Base-by-base conservation (phyloP, 2,329 filamentous ascomycete species). In the Erysiphe pulchra region DNA sequence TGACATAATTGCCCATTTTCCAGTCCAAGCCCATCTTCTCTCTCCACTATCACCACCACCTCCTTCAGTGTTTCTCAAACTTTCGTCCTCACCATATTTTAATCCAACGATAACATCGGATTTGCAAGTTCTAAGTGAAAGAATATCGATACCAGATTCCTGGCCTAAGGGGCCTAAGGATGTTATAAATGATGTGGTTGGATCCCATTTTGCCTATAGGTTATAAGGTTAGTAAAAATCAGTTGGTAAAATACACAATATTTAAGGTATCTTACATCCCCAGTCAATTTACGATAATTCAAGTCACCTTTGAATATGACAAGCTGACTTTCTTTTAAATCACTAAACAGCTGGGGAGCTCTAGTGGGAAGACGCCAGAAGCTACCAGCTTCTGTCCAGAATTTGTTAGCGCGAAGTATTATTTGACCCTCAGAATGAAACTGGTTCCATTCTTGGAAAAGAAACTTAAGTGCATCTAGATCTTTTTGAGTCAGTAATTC, bases 251-350 rank as follows among this genome's bases (percentile, higher is more conserved):
- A 6, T n/a, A 24, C 20, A 24, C 20, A 24, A 24, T 24, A 24
- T 24, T 24, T 24, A 6, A 24, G 20, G 20, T 17, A 17, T 66
- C 78, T 65, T 64, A 87, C 84, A 67, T 98, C 90, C 43, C 75
- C 80, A 30, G 80, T 85, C 52, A 98, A 62, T 62, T 98, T 98
- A 49, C 90, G 70, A 62, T 95, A 98, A 64, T 98, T 98, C 53
- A 98, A 60, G 59, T 98, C 90, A 2, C 90, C 90, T 67, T 98
- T 98, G 68, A 95, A 95, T 47, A 98, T 75, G 12, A 93, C 83
- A 16, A 98, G 67, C 60, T 93, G 82, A 52, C 80, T 82, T 49
- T 74, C 64, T 65, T 85, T 78, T 47, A 98, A 63, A 56, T 95
- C 87, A 7, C 81, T 70, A 45, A 74, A 70, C 12, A 98, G 63